A percentile compares a stretch with the other conserved stretches of the same genome.
Conservation (phyloP, 2,329 filamentous ascomycete species). For the Talaromyces pinophilus region DNA sequence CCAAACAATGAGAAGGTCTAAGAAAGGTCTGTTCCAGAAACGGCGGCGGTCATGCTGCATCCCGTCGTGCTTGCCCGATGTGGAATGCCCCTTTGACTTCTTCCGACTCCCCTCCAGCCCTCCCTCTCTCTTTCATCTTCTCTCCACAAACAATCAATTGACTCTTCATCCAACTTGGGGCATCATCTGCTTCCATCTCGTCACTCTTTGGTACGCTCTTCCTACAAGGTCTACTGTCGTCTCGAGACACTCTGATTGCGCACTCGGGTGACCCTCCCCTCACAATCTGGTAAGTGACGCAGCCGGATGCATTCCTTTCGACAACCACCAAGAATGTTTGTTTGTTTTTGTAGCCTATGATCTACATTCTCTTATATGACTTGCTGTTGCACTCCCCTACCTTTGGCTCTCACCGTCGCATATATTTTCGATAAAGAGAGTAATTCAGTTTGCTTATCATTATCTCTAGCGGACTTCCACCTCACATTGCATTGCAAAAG, state of each 20-base stretch:
- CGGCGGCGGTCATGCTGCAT: slow-evolving; percentile 2
- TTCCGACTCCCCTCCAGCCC: neutral
- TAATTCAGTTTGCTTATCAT: slow-evolving; percentile 13
- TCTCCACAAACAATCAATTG: neutral
- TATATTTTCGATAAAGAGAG: neutral
- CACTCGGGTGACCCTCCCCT: neutral
- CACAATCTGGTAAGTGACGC: neutral
- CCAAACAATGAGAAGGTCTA: neutral
- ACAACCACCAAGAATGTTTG: slow-evolving; percentile 2
- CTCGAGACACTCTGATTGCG: slow-evolving; percentile 5
- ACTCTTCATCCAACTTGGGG: neutral
- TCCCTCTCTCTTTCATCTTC: neutral
- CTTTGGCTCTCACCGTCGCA: neutral
- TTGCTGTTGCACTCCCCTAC: neutral
- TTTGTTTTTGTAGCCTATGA: neutral
- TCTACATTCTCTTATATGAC: slow-evolving; percentile 5
- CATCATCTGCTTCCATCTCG: slow-evolving; percentile 3
- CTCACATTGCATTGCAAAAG: neutral
- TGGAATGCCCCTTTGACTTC: slow-evolving; percentile 5
- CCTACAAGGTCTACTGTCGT: neutral
- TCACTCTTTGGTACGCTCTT: neutral
- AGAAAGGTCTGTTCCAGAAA: neutral
- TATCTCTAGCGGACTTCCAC: neutral
- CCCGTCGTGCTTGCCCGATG: slow-evolving; percentile 2
- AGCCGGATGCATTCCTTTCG: slow-evolving; percentile 10